Evolutionary conservation across 2,329 filamentous ascomycete genomes (phyloP), one percentile per base, ranked within the genome.

Genomic region (Trichoderma endophyticum): DNA sequence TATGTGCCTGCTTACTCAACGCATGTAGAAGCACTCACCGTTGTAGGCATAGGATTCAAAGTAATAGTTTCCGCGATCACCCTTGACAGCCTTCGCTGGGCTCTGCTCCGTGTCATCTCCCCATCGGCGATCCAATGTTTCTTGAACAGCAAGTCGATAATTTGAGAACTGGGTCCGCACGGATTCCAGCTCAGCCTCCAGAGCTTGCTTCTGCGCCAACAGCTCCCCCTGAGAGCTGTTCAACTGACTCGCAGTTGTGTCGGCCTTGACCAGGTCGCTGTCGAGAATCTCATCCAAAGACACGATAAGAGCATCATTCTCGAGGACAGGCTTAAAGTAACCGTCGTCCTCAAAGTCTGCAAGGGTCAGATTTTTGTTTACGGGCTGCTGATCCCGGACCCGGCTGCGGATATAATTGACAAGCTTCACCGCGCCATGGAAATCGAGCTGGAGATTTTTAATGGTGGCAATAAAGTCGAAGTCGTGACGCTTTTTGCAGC

Each of bases 291-390:
- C 96, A 74, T 97, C 95, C 24, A 99, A 85, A 71, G 89, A 93
- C 79, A 97, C 94, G 36, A 99, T 89, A 68, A 98, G 84, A 4
- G 95, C 93, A 80, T 99, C 96, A 75, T 98, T 94, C 72, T 96
- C 91, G 8, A 99, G 83, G 4, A 94, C 91, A 0, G 96, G 96
- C 78, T 92, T 92, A 72, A 99, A 85, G 78, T 91, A 97, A 75
- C 88, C 86, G 74, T 98, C 95, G 73, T 94, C 89, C n/a, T 90
- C 86, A 74, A 98, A 90, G 30, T 90, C 85, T 2, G 85, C 83
- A 43, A 84, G 84, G 3, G 89, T 85, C 72, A 93, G 90, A 57
- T 91, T 82, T 72, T 87, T 85, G 0, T 89, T 89, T 3, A 89
- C 78, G 7, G 82, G 56, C 39, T 80, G 76, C 56, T 83, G 82